These are phyloP conservation scores for Aspergillus olivimuriae DNA, from an alignment of 495 filamentous ascomycete species.

Conservation along the genomic window DNA sequence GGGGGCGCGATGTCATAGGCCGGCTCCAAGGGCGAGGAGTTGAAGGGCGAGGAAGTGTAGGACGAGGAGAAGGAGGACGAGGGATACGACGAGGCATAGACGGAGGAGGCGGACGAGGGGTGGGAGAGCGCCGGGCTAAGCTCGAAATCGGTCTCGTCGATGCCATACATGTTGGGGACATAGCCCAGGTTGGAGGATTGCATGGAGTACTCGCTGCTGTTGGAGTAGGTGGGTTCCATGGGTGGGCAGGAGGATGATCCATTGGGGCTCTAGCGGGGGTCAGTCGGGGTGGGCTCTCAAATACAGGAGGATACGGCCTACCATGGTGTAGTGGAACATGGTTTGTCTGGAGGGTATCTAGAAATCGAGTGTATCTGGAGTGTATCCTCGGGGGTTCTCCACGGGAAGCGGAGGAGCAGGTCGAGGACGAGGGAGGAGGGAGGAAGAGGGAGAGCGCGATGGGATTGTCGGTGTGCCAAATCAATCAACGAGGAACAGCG, in stretches of 20 bases:
- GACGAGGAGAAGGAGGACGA: slow-evolving; percentile 1
- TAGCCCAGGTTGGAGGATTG: slow-evolving; percentile 23
- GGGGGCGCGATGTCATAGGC: slow-evolving; percentile 14
- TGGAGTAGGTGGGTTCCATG: slow-evolving; percentile 20
- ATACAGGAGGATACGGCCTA: background rate
- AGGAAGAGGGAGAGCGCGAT: no score
- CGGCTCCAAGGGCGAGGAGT: slow-evolving; percentile 4
- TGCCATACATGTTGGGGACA: slow-evolving; percentile 26
- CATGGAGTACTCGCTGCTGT: slow-evolving; percentile 17
- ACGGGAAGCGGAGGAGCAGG: background rate
- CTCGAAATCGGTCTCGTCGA: slow-evolving; percentile 17
- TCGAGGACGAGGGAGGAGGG: background rate
- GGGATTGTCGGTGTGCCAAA: no score
- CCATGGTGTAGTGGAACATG: background rate
- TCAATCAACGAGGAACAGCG: no score
- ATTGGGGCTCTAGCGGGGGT: slow-evolving; percentile 6
- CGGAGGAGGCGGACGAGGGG: background rate
- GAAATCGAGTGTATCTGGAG: background rate
- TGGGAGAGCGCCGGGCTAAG: slow-evolving; percentile 1
- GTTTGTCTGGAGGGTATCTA: no score
- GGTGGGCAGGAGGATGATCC: slow-evolving; percentile 14
- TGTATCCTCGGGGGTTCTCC: background rate
- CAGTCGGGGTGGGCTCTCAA: background rate
- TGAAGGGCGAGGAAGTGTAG: slow-evolving; percentile 11
- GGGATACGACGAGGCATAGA: slow-evolving; percentile 1